Evolutionary conservation across 306 rosid species (phyloP).

Genomic region (Sphenostylis stenocarpa): DNA sequence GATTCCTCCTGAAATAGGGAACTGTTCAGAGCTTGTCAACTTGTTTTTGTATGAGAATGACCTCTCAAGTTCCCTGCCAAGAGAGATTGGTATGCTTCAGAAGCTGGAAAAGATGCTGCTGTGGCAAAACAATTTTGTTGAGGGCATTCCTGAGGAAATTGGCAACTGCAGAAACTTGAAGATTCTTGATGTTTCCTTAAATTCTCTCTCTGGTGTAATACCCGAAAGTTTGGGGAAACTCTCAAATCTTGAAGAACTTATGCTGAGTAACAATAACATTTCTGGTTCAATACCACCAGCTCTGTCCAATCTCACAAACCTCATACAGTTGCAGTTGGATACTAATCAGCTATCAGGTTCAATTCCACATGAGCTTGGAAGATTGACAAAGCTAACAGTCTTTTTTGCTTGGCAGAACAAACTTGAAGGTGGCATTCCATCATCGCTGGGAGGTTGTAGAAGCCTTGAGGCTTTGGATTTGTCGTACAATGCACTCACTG

Average conservation of each 20-base stretch:
- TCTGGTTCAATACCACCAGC: slow-evolving; percentile 74
- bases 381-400: slow-evolving; percentile 51
- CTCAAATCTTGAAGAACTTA: slow-evolving; percentile 73
- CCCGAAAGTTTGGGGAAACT: slow-evolving; percentile 70
- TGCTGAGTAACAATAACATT: slow-evolving; percentile 80
- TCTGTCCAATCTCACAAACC: slow-evolving; percentile 60
- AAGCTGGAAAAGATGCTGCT: slow-evolving; percentile 74
- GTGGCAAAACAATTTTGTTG: slow-evolving; percentile 73
- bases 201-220: slow-evolving; percentile 67
- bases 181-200: slow-evolving; percentile 69
- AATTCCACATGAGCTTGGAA: slow-evolving; percentile 72
- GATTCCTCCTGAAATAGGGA: slow-evolving; percentile 81
- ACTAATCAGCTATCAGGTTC: slow-evolving; percentile 71
- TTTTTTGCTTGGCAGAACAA: slow-evolving; percentile 88
- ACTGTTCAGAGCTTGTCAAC: slow-evolving; percentile 83
- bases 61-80: slow-evolving; percentile 67
- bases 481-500: slow-evolving; percentile 71
- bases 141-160: slow-evolving; percentile 68
- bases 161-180: slow-evolving; percentile 68
- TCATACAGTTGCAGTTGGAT: slow-evolving; percentile 79
- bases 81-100: slow-evolving; percentile 66
- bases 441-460: slow-evolving; percentile 55
- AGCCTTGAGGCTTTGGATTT: slow-evolving; percentile 78
- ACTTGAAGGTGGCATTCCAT: slow-evolving; percentile 79
- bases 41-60: slow-evolving; percentile 73